These are phyloP conservation scores for Phytophthora pluvialis DNA, from an alignment of 352 stramenopile species.

Conservation along the genomic window DNA sequence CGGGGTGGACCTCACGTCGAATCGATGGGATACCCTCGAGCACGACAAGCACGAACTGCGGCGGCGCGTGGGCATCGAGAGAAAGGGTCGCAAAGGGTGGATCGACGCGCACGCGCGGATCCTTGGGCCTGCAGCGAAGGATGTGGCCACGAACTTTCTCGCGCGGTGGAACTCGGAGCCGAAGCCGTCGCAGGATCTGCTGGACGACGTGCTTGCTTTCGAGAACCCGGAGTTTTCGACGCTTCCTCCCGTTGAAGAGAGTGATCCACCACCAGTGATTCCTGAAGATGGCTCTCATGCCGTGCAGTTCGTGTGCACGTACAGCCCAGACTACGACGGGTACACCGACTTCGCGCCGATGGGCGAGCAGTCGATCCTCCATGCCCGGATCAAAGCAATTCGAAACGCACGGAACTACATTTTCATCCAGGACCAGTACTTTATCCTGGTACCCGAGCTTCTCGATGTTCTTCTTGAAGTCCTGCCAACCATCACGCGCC, in stretches of 20 bases:
- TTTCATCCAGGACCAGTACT: conserved; percentile 82
- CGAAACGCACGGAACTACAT: conserved; percentile 63
- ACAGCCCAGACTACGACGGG: conserved; percentile 49
- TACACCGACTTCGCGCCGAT: conserved; percentile 49
- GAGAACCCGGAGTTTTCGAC: conserved; percentile 44
- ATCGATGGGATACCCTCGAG: conserved; percentile 68
- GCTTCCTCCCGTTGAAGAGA: conserved; percentile 29
- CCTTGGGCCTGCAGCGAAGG: conserved; percentile 45
- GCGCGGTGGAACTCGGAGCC: conserved; percentile 61
- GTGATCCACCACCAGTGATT: conserved; percentile 15
- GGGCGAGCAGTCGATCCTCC: conserved; percentile 61
- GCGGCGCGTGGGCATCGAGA: conserved; percentile 37
- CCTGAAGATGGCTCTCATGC: conserved; percentile 17
- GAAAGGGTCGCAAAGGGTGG: conserved; percentile 56
- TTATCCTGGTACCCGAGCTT: conserved; percentile 65
- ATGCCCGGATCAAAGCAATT: conserved; percentile 64
- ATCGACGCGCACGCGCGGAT: conserved; percentile 62
- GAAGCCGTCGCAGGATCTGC: conserved; percentile 43
- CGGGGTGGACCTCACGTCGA: conserved; percentile 58
- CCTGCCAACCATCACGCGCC: conserved; percentile 48
- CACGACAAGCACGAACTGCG: conserved; percentile 59
- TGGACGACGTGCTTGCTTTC: conserved; percentile 60
- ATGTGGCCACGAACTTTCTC: conserved; percentile 73
- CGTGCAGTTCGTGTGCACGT: conserved; percentile 65
- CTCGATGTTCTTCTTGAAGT: conserved; percentile 51